Evolutionary conservation across 441 rosid species (phyloP).

Genomic region (Rhodomyrtus psidioides): DNA sequence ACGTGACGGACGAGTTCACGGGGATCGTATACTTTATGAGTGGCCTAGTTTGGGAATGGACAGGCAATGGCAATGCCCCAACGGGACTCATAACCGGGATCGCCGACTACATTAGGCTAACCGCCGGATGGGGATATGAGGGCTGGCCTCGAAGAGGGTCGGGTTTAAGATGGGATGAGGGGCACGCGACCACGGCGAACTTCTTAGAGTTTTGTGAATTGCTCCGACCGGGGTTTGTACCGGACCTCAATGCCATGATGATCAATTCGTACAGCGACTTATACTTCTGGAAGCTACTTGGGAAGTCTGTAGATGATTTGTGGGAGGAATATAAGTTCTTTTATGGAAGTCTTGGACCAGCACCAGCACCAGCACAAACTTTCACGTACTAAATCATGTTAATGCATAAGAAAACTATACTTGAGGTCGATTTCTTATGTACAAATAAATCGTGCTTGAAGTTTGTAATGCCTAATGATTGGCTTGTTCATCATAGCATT

Average conservation of each 20-base stretch:
- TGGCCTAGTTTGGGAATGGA: not conserved
- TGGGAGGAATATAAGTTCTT: not conserved
- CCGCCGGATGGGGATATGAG: not conserved
- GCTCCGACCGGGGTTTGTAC: not conserved
- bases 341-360: not conserved
- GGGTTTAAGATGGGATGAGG: not conserved
- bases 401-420: not conserved
- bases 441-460: not conserved
- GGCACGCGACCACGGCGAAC: not conserved
- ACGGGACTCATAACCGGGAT: not conserved
- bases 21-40: not conserved
- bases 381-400: not conserved
- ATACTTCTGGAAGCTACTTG: not conserved
- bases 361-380: not conserved
- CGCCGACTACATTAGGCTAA: not conserved
- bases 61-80: not conserved
- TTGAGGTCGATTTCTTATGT: not conserved
- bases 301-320: not conserved
- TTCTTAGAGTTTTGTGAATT: not conserved
- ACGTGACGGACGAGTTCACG: not conserved
- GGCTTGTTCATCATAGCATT: not conserved
- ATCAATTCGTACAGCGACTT: not conserved
- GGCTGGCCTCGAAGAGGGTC: not conserved
- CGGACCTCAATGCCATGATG: not conserved
- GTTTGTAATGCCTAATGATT: not conserved